Conservation (phyloP, 345 rosid species). For the Kernera saxatilis region DNA sequence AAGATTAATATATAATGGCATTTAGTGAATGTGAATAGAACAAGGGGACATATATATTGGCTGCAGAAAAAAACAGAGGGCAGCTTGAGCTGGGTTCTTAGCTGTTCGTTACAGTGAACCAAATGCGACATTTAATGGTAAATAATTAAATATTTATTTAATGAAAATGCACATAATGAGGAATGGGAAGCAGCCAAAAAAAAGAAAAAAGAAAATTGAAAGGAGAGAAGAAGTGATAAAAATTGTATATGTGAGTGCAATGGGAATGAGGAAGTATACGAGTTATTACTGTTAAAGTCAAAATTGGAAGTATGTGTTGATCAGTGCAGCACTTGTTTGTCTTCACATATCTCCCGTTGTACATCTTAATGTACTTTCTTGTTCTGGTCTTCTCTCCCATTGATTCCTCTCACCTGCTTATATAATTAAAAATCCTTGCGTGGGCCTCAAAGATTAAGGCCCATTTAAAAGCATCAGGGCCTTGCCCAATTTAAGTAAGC, state of each 20-base stretch:
- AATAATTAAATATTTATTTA: background rate
- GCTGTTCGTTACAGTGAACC: conserved; percentile 24
- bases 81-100: conserved; percentile 24
- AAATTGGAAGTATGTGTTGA: conserved; percentile 15
- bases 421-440: background rate
- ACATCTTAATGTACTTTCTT: background rate
- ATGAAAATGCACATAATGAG: background rate
- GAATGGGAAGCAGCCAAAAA: conserved; percentile 3
- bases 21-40: conserved; percentile 11
- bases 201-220: background rate
- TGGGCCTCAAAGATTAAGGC: background rate
- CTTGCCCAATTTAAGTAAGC: background rate
- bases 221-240: background rate
- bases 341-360: background rate
- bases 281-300: conserved; percentile 19
- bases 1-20: background rate
- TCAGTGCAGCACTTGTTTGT: background rate
- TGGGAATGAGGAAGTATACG: conserved; percentile 1
- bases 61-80: conserved; percentile 22
- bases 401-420: background rate
- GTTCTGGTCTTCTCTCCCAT: background rate
- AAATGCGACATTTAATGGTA: conserved; percentile 21
- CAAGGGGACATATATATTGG: conserved; percentile 23
- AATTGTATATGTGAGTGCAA: background rate
- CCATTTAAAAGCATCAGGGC: background rate